Evolutionary conservation across 1,284 basidiomycete species (phyloP), one percentile per base, ranked within the genome.

Genomic region (Ustilago cynodontis): DNA sequence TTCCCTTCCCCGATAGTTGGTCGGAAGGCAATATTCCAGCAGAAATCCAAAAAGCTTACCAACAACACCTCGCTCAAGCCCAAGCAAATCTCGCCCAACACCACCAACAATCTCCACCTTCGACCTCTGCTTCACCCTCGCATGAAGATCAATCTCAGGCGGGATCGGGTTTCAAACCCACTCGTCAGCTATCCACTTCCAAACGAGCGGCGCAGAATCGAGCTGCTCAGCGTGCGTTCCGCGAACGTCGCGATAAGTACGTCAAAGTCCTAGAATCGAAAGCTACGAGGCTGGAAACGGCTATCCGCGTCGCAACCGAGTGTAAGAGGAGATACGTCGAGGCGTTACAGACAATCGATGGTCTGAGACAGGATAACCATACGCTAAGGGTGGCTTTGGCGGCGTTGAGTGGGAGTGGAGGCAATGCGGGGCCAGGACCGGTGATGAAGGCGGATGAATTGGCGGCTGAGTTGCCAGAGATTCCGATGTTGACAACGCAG

Each of bases 151-250:
- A 22, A 20, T 24, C 31, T 16, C 22, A 31, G n/a, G 28, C 54
- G 14, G 39, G 39, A 18, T 22, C 52, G 3, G 39, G 39, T 18
- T 52, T 43, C 47, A 77, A 77, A 55, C 63, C 70, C 14, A 69
- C 71, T 0, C 75, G 81, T 18, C 72, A 77, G 31, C 73, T 84
- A 10, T 71, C 63, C 41, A 81, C 77, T 9, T 74, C 77, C 22
- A 82, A 82, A 47, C 78, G 82, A 6, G 82, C 82, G 6, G 79
- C 81, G 0, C 78, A 82, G 64, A 84, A 84, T 52, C 80, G 82
- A 2, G 80, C 79, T 0, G 82, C 82, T 0, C 82, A 84, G 37
- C 77, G 82, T 9, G 82, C 82, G 0, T 84, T 84, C 45, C 76
- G 82, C 16, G 82, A 83, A 51, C 62, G 82, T 6, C 56, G 82